phyloP scores from a whole-genome alignment of 768 basidiomycete genomes.

The Xanthoconium purpureum region DNA sequence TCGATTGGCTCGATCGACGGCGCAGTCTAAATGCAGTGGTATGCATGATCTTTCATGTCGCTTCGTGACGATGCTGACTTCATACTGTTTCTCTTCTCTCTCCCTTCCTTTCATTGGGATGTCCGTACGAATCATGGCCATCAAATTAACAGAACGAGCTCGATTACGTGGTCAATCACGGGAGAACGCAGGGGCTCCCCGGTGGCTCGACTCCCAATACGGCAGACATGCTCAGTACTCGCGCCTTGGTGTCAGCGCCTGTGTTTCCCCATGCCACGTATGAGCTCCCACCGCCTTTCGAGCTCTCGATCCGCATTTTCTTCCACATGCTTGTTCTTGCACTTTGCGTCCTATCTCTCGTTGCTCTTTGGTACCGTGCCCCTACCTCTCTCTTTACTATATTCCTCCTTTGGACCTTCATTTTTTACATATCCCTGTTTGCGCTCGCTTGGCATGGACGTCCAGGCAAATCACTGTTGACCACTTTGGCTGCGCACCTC shows the following conservation, averaged over 20 bases:
- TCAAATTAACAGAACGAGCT: conserved; percentile 58
- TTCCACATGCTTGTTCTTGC: conserved; percentile 59
- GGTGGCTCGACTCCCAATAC: conserved; percentile 49
- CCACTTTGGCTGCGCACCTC: conserved; percentile 45
- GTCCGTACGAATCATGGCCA: conserved; percentile 3
- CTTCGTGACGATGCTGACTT: conserved; percentile 23
- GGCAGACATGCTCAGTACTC: conserved; percentile 45
- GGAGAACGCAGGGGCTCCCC: conserved; percentile 40
- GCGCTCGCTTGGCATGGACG: conserved; percentile 55
- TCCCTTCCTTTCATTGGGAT: conserved; percentile 1
- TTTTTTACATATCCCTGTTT: conserved; percentile 56
- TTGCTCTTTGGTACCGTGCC: conserved; percentile 57
- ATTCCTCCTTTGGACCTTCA: conserved; percentile 59
- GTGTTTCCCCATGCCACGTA: conserved; percentile 21
- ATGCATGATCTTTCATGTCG: conserved; percentile 31
- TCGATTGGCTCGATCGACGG: conserved; percentile 76
- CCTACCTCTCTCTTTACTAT: conserved; percentile 55
- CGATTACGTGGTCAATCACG: conserved; percentile 62
- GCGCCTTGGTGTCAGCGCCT: conserved; percentile 33
- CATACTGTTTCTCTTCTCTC: conserved; percentile 5
- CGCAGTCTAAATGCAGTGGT: conserved; percentile 71
- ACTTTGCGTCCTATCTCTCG: conserved; percentile 53
- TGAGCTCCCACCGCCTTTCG: conserved; percentile 37
- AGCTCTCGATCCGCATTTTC: conserved; percentile 45
- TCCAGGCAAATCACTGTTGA: conserved; percentile 56